Evolutionary conservation across 768 basidiomycete genomes (phyloP).

Genomic region (Agaricus sinodeliciosus): DNA sequence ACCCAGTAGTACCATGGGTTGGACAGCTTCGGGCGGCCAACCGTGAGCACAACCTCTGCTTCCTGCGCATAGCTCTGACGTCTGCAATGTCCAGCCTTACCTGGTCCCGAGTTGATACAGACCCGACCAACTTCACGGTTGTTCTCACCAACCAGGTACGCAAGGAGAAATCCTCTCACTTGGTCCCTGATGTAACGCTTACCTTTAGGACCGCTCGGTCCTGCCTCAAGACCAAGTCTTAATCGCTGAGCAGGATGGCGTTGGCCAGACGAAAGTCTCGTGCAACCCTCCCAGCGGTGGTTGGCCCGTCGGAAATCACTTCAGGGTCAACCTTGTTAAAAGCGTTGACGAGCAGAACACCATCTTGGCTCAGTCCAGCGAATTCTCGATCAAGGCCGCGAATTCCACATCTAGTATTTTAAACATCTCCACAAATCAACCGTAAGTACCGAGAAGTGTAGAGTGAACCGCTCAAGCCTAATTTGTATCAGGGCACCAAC

Average conservation of each 20-base stretch:
- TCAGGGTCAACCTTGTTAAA: conserved; percentile 67
- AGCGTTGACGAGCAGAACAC: conserved; percentile 35
- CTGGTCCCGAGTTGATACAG: conserved; percentile 65
- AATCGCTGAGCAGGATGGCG: conserved; percentile 45
- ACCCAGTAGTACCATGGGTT: conserved; percentile 41
- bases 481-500: neutral
- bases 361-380: conserved; percentile 65
- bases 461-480: neutral
- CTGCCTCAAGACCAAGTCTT: conserved; percentile 43
- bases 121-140: conserved; percentile 60
- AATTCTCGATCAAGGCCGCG: conserved; percentile 42
- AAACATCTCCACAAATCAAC: conserved; percentile 4
- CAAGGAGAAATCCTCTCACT: neutral
- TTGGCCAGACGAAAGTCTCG: conserved; percentile 24
- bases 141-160: conserved; percentile 60
- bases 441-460: conserved; percentile 16
- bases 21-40: conserved; percentile 53
- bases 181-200: neutral
- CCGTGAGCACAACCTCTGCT: conserved; percentile 23
- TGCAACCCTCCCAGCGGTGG: conserved; percentile 55
- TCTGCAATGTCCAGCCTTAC: conserved; percentile 27
- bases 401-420: conserved; percentile 14
- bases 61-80: neutral
- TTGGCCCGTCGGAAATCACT: conserved; percentile 57
- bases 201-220: conserved; percentile 26